Evolutionary conservation across 352 stramenopile species (phyloP).

Genomic region (Phytophthora pseudosyringae): DNA sequence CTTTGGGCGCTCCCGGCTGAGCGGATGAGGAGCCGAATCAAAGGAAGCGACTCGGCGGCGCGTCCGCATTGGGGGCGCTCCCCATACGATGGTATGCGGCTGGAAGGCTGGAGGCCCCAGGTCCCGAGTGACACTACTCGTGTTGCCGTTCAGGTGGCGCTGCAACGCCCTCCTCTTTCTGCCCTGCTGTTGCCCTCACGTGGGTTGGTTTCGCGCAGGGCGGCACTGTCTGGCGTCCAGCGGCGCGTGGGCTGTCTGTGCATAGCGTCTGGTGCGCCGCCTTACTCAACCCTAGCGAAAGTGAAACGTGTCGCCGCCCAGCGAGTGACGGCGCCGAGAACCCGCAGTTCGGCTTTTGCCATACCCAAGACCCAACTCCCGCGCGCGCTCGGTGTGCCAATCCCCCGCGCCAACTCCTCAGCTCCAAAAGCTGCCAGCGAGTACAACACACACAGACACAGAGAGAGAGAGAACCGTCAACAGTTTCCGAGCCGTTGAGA

Average conservation of each 20-base stretch:
- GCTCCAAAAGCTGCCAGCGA: conserved; percentile 26
- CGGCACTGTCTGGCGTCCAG: conserved; percentile 14
- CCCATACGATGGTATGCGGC: not conserved
- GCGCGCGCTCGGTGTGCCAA: not conserved
- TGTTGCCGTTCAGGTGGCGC: conserved; percentile 11
- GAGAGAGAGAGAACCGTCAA: too few species aligned
- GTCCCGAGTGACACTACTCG: too few species aligned
- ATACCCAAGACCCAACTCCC: conserved; percentile 12
- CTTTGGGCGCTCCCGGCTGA: conserved; percentile 28
- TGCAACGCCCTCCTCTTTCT: conserved; percentile 6
- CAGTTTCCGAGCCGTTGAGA: not conserved
- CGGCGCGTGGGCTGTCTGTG: conserved; percentile 24
- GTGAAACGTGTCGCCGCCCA: conserved; percentile 24
- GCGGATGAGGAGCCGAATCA: conserved; percentile 29
- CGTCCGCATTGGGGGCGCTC: too few species aligned
- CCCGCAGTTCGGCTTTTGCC: conserved; percentile 39
- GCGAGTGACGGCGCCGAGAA: conserved; percentile 1
- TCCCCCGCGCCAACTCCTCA: conserved; percentile 16
- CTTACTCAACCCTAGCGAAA: conserved; percentile 35
- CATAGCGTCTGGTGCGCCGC: conserved; percentile 19
- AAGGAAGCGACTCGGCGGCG: not conserved
- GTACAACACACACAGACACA: conserved; percentile 11
- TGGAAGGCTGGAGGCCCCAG: not conserved
- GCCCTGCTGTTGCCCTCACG: conserved; percentile 23
- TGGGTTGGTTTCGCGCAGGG: conserved; percentile 21